Evolutionary conservation across 371 early-diverging fungal species (phyloP), one percentile per base, ranked within the genome.

Genomic region (Apophysomyces variabilis): DNA sequence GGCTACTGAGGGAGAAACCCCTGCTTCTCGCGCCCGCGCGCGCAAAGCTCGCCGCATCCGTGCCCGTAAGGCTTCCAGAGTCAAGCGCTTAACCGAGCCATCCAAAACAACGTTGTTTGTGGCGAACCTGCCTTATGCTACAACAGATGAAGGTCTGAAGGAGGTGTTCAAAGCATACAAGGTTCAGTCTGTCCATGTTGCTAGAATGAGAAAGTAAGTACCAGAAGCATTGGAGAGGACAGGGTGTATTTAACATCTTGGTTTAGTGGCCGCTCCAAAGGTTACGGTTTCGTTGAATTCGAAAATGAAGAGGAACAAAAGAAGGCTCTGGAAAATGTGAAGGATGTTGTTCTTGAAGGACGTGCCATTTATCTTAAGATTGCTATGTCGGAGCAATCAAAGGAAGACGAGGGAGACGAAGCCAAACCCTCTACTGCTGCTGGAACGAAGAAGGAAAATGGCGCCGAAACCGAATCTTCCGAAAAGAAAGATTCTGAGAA

Each of bases 221-320:
- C 32, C 12, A 26, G 36, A 36, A 13, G 1, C 14, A 35, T 35
- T 35, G 18, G 9, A 50, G 9, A 9, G 21, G 21, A n/a, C 21
- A 21, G 21, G 4, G 7, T 8, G n/a, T 2, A 21, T 50, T 26
- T 50, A 50, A 50, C 21, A n/a, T 21, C 21, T 16, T 62, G 26
- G 13, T 14, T 37, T n/a, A 63, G 64, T 38, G 91, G 90, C 12
- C 85, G 90, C 46, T 87, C 90, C 77, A 93, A 92, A 82, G 96
- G 96, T 47, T 96, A 89, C 78, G 96, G 96, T 14, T 95, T 96
- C 76, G 92, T 95, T 39, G 93, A 93, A 66, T 83, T 94, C 59
- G 85, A 73, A 13, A 75, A 75, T 69, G 86, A 92, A 66, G 86
- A 71, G 7, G 96, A 95, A 68, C 96, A 95, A 79, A 71, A 82